phyloP scores from a whole-genome alignment of 1,139 yeast species.

The Yamadazyma jaroonii region DNA sequence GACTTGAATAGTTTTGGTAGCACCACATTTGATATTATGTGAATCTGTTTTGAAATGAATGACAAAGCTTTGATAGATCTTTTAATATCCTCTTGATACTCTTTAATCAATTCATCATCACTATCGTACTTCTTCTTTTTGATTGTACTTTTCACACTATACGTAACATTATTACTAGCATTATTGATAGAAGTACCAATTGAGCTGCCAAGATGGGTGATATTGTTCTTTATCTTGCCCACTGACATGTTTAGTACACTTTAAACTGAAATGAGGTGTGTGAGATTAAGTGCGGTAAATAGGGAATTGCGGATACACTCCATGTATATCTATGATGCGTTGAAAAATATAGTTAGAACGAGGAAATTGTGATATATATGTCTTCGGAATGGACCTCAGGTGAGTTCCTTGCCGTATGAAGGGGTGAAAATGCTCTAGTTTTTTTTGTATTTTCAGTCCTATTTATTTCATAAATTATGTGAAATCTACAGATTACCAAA shows the following conservation, averaged over 20 bases:
- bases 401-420: too few relatives aligned
- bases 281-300: too few relatives aligned
- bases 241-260: conserved; percentile 8
- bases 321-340: not conserved
- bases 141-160: conserved; percentile 11
- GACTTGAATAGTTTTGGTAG: conserved; percentile 38
- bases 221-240: conserved; percentile 11
- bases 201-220: conserved; percentile 9
- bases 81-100: conserved; percentile 45
- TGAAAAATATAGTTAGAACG: too few relatives aligned
- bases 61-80: conserved; percentile 42
- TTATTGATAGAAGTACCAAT: conserved; percentile 10
- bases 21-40: conserved; percentile 27
- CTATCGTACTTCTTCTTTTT: conserved; percentile 22
- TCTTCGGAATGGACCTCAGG: too few relatives aligned
- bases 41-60: conserved; percentile 35
- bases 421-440: too few relatives aligned
- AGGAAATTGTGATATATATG: too few relatives aligned
- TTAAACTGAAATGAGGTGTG: too few relatives aligned
- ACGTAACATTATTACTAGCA: conserved; percentile 1
- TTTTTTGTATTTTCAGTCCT: too few relatives aligned
- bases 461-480: not conserved
- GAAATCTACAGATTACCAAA: not conserved
- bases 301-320: too few relatives aligned
- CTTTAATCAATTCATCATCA: conserved; percentile 43